phyloP scores from a whole-genome alignment of 768 basidiomycete species.

The Coprinellus micaceus region DNA sequence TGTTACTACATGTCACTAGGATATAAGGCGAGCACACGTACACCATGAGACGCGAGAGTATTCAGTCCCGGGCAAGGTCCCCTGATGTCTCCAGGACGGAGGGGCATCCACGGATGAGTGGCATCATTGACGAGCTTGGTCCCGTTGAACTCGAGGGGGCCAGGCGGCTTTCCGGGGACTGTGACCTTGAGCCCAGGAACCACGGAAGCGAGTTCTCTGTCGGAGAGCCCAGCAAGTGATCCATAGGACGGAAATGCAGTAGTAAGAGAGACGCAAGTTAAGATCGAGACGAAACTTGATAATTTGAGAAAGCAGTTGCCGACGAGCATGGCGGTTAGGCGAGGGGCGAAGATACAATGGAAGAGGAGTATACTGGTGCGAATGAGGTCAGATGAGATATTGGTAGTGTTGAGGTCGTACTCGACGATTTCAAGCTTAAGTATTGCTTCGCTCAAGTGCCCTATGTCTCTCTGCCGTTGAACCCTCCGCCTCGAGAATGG shows the following conservation, averaged over 20 bases:
- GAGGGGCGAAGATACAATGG: no score
- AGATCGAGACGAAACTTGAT: not conserved
- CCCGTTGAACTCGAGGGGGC: constrained; percentile 8
- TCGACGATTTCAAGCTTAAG: no score
- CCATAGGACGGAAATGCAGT: constrained; percentile 21
- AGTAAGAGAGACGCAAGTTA: not conserved
- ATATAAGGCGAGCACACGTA: no score
- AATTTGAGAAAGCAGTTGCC: no score
- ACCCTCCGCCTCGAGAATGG: no score
- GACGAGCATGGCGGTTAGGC: no score
- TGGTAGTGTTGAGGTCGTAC: no score
- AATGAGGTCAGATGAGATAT: no score
- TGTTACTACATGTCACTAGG: no score
- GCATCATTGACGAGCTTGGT: constrained; percentile 13
- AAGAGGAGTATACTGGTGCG: no score
- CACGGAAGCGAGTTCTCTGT: constrained; percentile 16
- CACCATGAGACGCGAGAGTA: constrained; percentile 20
- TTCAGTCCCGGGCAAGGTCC: constrained; percentile 21
- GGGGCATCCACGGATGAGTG: constrained; percentile 18
- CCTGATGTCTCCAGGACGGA: constrained; percentile 11
- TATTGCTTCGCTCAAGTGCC: no score
- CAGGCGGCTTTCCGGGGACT: constrained; percentile 9
- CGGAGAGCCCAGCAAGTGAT: constrained; percentile 22
- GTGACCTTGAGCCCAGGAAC: constrained; percentile 4
- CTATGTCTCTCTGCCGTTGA: no score